Percentiles rank a stretch among this genome's conserved stretches.
Evolutionary conservation across 306 rosid genomes (phyloP).

Genomic region (Senna tora): DNA sequence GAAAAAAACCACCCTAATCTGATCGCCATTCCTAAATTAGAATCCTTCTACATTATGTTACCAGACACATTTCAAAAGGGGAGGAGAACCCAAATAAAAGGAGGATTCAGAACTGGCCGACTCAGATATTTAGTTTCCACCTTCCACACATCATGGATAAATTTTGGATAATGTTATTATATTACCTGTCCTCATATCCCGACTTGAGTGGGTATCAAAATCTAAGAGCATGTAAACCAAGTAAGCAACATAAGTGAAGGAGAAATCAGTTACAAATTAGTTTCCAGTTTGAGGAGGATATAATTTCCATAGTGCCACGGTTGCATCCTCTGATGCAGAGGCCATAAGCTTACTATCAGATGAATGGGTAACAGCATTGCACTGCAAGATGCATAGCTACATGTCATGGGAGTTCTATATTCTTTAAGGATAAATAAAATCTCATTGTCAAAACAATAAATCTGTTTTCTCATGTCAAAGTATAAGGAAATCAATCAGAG

Average conservation of each 20-base stretch:
- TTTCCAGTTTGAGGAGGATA: conserved; percentile 76
- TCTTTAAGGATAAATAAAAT: not conserved
- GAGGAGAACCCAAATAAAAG: too few species aligned
- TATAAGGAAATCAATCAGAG: not conserved
- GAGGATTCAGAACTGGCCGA: too few species aligned
- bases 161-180: too few species aligned
- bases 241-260: not conserved
- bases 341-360: conserved; percentile 77
- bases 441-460: not conserved
- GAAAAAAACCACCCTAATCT: too few species aligned
- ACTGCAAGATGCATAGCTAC: conserved; percentile 48
- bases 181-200: too few species aligned
- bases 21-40: too few species aligned
- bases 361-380: conserved; percentile 83
- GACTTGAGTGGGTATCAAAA: too few species aligned
- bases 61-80: too few species aligned
- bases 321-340: conserved; percentile 87
- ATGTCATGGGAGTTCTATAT: conserved; percentile 8
- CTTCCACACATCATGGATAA: too few species aligned
- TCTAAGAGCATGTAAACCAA: too few species aligned
- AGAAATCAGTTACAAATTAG: not conserved
- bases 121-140: too few species aligned
- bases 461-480: conserved; percentile 1
- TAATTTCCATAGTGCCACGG: conserved; percentile 88
- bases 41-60: too few species aligned